These are phyloP conservation scores for Amaranthus tricolor DNA, from an alignment of 179 eudicot genomes.

Conservation along the genomic window DNA sequence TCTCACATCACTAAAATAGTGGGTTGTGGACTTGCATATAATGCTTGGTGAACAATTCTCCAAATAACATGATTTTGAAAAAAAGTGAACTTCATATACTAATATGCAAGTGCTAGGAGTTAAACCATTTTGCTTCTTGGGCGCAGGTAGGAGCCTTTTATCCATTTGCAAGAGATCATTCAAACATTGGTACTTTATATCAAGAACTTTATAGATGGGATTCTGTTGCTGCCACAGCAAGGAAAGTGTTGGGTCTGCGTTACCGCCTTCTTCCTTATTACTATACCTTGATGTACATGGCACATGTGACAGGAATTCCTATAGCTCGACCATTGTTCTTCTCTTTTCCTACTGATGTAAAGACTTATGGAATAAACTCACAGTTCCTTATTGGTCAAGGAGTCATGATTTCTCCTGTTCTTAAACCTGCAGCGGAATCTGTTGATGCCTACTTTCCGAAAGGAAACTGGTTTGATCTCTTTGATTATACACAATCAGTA, in stretches of 20 bases:
- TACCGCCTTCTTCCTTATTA: constrained; percentile 72
- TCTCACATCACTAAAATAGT: too few species aligned
- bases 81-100: too few species aligned
- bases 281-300: constrained; percentile 63
- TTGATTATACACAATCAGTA: constrained; percentile 48
- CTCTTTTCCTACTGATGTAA: constrained; percentile 56
- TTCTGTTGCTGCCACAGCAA: constrained; percentile 64
- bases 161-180: constrained; percentile 79
- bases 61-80: too few species aligned
- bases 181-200: constrained; percentile 23
- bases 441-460: constrained; percentile 63
- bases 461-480: constrained; percentile 78
- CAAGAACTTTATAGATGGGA: constrained; percentile 84
- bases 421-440: constrained; percentile 39
- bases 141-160: constrained; percentile 82
- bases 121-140: background rate
- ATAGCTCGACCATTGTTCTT: constrained; percentile 78
- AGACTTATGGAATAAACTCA: constrained; percentile 48
- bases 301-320: constrained; percentile 61
- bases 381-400: constrained; percentile 77
- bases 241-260: constrained; percentile 73
- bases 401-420: constrained; percentile 68
- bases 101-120: too few species aligned
- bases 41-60: too few species aligned
- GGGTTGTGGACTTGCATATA: too few species aligned